These are phyloP conservation scores for Backusella australiensis DNA, from an alignment of 192 early-diverging fungal species.

Conservation along the genomic window DNA sequence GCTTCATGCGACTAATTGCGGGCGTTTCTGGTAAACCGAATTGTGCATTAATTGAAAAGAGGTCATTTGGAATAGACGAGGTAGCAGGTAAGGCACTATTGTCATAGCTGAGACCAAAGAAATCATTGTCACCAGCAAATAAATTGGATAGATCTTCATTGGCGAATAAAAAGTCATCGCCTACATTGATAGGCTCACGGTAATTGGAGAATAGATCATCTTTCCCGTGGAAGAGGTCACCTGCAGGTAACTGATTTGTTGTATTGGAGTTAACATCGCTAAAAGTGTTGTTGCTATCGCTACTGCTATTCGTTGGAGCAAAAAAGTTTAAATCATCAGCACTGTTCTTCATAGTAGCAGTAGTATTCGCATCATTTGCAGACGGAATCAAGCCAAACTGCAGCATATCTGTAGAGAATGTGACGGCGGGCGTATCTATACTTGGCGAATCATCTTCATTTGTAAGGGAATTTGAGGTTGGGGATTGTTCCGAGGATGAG, in stretches of 20 bases:
- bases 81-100: not conserved
- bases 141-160: slow-evolving; percentile 10
- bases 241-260: not conserved
- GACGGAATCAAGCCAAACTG: slow-evolving; percentile 2
- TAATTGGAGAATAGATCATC: slow-evolving; percentile 23
- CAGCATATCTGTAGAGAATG: not conserved
- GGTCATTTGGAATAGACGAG: not conserved
- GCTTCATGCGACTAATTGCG: not conserved
- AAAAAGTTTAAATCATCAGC: not conserved
- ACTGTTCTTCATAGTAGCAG: not conserved
- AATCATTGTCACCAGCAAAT: slow-evolving; percentile 10
- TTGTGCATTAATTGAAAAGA: slow-evolving; percentile 7
- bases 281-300: not conserved
- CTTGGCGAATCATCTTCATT: slow-evolving; percentile 18
- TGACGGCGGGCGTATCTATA: not conserved
- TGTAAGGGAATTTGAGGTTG: not conserved
- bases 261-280: not conserved
- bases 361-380: not conserved
- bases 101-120: slow-evolving; percentile 11
- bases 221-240: slow-evolving; percentile 24
- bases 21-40: not conserved
- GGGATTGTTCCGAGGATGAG: slow-evolving; percentile 2
- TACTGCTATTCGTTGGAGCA: not conserved
- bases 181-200: not conserved
- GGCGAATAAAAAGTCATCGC: slow-evolving; percentile 4